Conservation (phyloP, 208 protist species). For the Leptomonas seymouri region DNA sequence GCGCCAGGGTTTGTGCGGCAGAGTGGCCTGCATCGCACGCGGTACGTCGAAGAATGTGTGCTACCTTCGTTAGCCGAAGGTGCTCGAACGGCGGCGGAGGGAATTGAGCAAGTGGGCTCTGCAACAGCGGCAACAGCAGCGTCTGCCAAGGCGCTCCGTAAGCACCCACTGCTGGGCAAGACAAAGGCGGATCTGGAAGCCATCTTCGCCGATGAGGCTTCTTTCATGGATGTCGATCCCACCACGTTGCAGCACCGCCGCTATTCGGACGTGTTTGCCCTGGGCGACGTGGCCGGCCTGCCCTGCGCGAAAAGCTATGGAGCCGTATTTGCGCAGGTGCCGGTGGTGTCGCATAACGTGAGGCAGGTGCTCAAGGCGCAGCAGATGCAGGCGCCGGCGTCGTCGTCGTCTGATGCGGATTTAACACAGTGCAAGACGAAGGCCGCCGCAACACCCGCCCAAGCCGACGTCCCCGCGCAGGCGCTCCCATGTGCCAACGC, state of each 20-base stretch:
- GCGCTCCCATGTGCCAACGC: slow-evolving; percentile 15
- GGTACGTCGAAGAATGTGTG: slow-evolving; percentile 41
- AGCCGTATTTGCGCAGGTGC: slow-evolving; percentile 74
- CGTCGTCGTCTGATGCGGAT: too few species aligned
- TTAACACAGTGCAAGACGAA: neutral
- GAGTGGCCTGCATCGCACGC: slow-evolving; percentile 58
- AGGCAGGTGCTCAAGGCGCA: slow-evolving; percentile 49
- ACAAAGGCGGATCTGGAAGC: slow-evolving; percentile 11
- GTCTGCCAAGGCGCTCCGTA: neutral
- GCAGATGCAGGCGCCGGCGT: neutral
- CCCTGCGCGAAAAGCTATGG: slow-evolving; percentile 85
- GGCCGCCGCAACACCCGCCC: neutral
- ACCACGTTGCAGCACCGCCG: slow-evolving; percentile 75
- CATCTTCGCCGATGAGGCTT: slow-evolving; percentile 40
- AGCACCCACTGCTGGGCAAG: slow-evolving; percentile 10
- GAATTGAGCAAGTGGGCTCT: neutral
- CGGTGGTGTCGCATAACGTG: slow-evolving; percentile 86
- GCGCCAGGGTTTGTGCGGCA: slow-evolving; percentile 70
- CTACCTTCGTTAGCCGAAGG: slow-evolving; percentile 14
- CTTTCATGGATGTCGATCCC: slow-evolving; percentile 79
- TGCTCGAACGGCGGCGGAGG: neutral
- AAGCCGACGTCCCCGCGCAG: neutral
- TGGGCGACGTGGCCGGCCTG: slow-evolving; percentile 84
- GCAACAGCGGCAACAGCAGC: neutral
- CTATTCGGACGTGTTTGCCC: slow-evolving; percentile 77